These are phyloP conservation scores for Triglochin maritima DNA, from an alignment of 106 monocot species.

Conservation along the genomic window DNA sequence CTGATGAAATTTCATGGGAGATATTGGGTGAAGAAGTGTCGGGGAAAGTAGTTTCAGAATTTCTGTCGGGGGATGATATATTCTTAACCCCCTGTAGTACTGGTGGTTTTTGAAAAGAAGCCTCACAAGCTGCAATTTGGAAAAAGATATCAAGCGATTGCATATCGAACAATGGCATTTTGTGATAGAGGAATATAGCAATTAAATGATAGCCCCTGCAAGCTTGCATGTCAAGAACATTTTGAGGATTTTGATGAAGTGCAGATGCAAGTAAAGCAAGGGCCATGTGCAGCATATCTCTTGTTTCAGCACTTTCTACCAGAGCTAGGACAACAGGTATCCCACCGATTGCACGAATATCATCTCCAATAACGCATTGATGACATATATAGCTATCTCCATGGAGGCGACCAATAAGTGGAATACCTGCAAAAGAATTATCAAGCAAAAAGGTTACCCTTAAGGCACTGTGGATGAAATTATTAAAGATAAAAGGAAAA, in stretches of 20 bases:
- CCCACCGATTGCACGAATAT: slow-evolving; percentile 81
- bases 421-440: slow-evolving; percentile 53
- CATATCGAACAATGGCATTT: slow-evolving; percentile 94
- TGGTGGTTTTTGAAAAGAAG: slow-evolving; percentile 63
- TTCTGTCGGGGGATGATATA: slow-evolving; percentile 20
- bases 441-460: too few relatives aligned
- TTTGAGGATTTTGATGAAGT: slow-evolving; percentile 80
- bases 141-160: slow-evolving; percentile 94
- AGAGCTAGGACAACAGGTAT: slow-evolving; percentile 83
- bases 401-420: slow-evolving; percentile 85
- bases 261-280: slow-evolving; percentile 72
- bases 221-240: slow-evolving; percentile 85
- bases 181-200: slow-evolving; percentile 77
- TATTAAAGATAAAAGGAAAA: background rate
- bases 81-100: slow-evolving; percentile 28
- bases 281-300: slow-evolving; percentile 96
- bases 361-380: slow-evolving; percentile 72
- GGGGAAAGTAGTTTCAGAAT: slow-evolving; percentile 50
- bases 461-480: too few relatives aligned
- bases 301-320: slow-evolving; percentile 86
- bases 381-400: slow-evolving; percentile 88
- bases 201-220: slow-evolving; percentile 93
- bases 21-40: slow-evolving; percentile 60
- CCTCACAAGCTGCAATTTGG: slow-evolving; percentile 94
- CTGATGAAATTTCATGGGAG: slow-evolving; percentile 69